A percentile compares a stretch with the other conserved stretches of the same genome.
Conservation (phyloP, 1,284 basidiomycete species). For the Boletus holoroseus region DNA sequence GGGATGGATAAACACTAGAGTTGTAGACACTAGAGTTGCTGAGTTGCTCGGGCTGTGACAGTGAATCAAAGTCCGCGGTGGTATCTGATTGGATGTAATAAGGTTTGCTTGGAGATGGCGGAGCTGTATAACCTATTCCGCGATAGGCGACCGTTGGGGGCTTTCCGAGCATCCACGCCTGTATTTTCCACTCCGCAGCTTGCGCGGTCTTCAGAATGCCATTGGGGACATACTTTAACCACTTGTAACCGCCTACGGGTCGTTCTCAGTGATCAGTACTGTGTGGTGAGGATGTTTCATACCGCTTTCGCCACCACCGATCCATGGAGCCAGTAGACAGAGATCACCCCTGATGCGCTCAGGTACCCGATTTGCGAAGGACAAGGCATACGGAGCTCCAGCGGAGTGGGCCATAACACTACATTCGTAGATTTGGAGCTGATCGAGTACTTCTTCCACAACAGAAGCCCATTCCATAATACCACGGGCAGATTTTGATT, state of each 20-base stretch:
- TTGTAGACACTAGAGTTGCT: constrained; percentile 28
- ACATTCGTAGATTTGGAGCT: constrained; percentile 73
- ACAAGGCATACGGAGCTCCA: constrained; percentile 90
- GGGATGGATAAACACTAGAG: constrained; percentile 37
- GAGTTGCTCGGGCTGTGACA: constrained; percentile 26
- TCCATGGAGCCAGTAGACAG: constrained; percentile 95
- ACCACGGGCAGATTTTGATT: constrained; percentile 65
- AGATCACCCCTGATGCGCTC: constrained; percentile 79
- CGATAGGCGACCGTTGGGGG: constrained; percentile 77
- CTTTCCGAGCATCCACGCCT: constrained; percentile 94
- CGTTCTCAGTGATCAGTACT: constrained; percentile 11
- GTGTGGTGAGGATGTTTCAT: constrained; percentile 27
- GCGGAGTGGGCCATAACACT: constrained; percentile 96
- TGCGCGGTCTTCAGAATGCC: constrained; percentile 92
- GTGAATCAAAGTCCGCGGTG: constrained; percentile 24
- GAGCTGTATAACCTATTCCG: constrained; percentile 70
- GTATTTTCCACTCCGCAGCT: constrained; percentile 94
- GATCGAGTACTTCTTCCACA: constrained; percentile 84
- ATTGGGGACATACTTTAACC: constrained; percentile 95
- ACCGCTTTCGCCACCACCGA: constrained; percentile 84
- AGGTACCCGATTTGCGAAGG: constrained; percentile 71
- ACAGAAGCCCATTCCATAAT: constrained; percentile 89
- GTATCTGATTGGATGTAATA: constrained; percentile 22
- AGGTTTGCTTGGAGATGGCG: constrained; percentile 33
- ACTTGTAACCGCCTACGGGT: constrained; percentile 77